Evolutionary conservation across 108 stramenopile genomes (phyloP).

Genomic region (Mediolabrus comicus): DNA sequence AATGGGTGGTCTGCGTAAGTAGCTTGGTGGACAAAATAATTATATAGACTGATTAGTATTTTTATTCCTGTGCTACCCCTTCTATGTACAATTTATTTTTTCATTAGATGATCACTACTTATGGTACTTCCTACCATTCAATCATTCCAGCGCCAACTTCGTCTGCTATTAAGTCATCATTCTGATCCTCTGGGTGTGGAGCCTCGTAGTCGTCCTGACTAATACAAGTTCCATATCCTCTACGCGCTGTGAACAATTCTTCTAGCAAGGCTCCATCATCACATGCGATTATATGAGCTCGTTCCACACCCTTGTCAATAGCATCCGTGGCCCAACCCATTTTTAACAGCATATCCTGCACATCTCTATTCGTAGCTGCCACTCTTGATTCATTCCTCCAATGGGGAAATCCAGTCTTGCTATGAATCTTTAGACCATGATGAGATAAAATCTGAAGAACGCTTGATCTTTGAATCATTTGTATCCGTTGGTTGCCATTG

Average conservation of each 20-base stretch:
- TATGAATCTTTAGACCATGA: conserved; percentile 29
- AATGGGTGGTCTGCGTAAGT: too few relatives aligned
- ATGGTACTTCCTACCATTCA: background rate
- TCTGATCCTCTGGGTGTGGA: conserved; percentile 46
- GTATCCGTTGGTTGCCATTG: conserved; percentile 47
- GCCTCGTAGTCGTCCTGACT: conserved; percentile 54
- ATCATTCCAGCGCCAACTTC: conserved; percentile 18
- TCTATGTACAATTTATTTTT: too few relatives aligned
- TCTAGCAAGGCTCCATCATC: conserved; percentile 63
- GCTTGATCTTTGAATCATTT: conserved; percentile 44
- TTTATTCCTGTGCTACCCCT: too few relatives aligned
- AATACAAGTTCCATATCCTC: conserved; percentile 61
- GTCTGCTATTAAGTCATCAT: conserved; percentile 41
- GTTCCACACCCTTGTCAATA: conserved; percentile 55
- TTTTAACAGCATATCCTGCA: conserved; percentile 46
- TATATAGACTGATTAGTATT: too few relatives aligned
- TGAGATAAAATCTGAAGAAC: conserved; percentile 36
- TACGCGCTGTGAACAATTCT: conserved; percentile 59
- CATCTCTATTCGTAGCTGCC: conserved; percentile 6
- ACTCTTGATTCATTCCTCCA: conserved; percentile 12
- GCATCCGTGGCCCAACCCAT: conserved; percentile 66
- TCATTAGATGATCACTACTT: too few relatives aligned
- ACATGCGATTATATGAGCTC: conserved; percentile 64
- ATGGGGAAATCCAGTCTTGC: conserved; percentile 38
- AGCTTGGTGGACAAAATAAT: too few relatives aligned